phyloP scores from a whole-genome alignment of 371 early-diverging fungal species.

The Mortierella sp. region DNA sequence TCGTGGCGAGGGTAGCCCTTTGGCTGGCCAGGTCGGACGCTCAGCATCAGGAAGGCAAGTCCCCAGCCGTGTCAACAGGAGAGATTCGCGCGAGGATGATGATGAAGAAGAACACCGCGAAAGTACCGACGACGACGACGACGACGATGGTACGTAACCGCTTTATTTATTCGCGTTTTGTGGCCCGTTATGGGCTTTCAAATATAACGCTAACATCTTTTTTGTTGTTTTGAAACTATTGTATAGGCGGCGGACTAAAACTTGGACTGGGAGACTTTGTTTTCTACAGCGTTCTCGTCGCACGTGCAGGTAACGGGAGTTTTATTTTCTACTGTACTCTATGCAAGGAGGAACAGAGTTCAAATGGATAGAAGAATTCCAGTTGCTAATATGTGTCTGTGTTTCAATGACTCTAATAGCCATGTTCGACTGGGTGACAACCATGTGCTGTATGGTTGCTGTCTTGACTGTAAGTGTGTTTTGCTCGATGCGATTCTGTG shows the following conservation, averaged over 20 bases:
- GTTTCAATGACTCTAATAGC: conserved; percentile 57
- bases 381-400: neutral
- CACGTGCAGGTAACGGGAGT: conserved; percentile 76
- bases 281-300: conserved; percentile 89
- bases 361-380: neutral
- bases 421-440: conserved; percentile 91
- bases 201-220: no score
- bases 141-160: conserved; percentile 36
- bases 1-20: conserved; percentile 1
- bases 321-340: neutral
- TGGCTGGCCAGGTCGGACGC: conserved; percentile 9
- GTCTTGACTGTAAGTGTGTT: conserved; percentile 71
- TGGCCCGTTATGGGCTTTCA: neutral
- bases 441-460: conserved; percentile 83
- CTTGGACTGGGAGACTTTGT: conserved; percentile 94
- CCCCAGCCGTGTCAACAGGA: neutral
- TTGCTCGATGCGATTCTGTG: neutral
- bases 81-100: conserved; percentile 10
- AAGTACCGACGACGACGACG: conserved; percentile 32
- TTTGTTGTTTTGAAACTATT: neutral
- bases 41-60: conserved; percentile 17
- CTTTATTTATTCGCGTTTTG: conserved; percentile 32
- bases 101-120: conserved; percentile 1
- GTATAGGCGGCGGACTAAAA: conserved; percentile 79
- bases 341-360: neutral